Evolutionary conservation across 1,284 basidiomycete genomes (phyloP), one percentile per base, ranked within the genome.

Genomic region (Irpex sp.): DNA sequence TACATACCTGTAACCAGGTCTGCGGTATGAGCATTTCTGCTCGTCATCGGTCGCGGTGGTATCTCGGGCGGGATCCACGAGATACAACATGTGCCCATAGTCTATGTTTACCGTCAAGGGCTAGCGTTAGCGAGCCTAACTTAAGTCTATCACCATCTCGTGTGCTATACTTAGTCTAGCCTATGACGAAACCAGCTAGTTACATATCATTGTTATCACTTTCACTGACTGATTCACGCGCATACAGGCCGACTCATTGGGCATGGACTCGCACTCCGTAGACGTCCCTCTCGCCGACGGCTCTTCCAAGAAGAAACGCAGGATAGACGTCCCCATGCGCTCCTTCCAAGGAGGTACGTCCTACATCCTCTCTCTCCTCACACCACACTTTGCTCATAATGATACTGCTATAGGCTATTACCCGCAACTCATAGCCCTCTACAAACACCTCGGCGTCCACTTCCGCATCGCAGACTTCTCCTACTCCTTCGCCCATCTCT

Each of bases 261-360:
- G 85, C 19, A 86, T 86, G 85, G 85, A 86, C 69, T 78, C 82
- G 13, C 77, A 82, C 17, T 86, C 85, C 3, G 76, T 85, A 44
- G 82, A 81, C 9, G 56, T 82, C 1, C 52, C 59, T 3, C 70
- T 76, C 11, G 70, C 73, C 15, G 71, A 75, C 26, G 68, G 71
- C 48, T 65, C 71, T 13, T 70, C 71, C 44, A 65, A 73, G 31
- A 57, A 17, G 21, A 77, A 79, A 65, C 81, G 79, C 78, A 77
- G 84, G 55, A 79, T 92, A 4, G 89, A 92, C 70, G 89, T 91
- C 0, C 91, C 91, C 1, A 92, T 92, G 90, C 78, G 90, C 21
- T 87, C 86, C 1, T 92, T 92, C 72, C 89, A 92, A 79, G 87
- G 87, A 77, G 88, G 88, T 85, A 61, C 47, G 80, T 36, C 31